Base-by-base conservation (phyloP, 345 rosid species). In the Aegle marmelos region DNA sequence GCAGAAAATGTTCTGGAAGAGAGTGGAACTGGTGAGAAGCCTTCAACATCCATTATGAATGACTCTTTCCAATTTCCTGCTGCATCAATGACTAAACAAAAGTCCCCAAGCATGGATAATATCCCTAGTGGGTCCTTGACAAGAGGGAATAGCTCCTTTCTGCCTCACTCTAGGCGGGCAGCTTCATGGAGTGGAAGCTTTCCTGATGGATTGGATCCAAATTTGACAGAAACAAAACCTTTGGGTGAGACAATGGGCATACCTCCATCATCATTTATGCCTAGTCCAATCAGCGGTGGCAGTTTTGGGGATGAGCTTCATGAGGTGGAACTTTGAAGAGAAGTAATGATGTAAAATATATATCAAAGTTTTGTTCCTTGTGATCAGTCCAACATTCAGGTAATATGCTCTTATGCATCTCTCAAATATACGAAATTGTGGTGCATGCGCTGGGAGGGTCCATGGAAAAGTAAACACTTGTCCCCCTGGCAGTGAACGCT, bases 171-270 rank as follows among this genome's bases (percentile, higher is more conserved):
- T 0, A 90, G 97, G 62, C 89, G 95, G 71, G 81, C 93, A 57
- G 95, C 95, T 48, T 94, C 98, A 45, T 94, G 98, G 98, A 91
- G 98, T 76, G 97, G 98, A 70, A 92, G 87, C 82, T 69, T 85
- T 74, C 82, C 76, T 39, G 84, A 79, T 75, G 80, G 92, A 37
- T 82, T 79, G 68, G 75, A 71, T 31, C 78, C 91, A n/a, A 68
- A 25, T 31, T 78, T 57, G 28, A 34, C 79, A 1, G 89, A 77
- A 69, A 64, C 76, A 25, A 86, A 79, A 82, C 83, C 87, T 69
- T 79, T 76, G 21, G 84, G 87, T 41, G 89, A 85, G 75, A 77
- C 82, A 73, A 28, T 81, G 34, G 83, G 87, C 80, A 74, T 78
- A 81, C 76, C 85, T 9, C 87, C 87, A 6, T 41, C 87, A 1